Evolutionary conservation across 2,329 filamentous ascomycete genomes (phyloP).

Genomic region (Colletotrichum tanaceti): DNA sequence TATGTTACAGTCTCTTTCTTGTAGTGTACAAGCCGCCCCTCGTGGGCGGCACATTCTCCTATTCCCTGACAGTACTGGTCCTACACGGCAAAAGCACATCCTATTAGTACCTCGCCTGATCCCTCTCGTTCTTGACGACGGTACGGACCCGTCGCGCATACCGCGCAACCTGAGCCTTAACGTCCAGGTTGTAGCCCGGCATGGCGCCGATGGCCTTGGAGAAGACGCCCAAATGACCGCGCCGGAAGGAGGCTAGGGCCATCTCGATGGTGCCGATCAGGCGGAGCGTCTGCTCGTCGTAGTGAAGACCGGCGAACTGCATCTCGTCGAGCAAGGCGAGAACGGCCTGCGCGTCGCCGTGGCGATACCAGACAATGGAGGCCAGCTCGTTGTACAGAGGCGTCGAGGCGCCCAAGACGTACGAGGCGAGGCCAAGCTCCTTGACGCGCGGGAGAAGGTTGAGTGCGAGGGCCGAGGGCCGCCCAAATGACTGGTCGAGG

Average conservation of each 20-base stretch:
- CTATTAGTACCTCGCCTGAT: background rate
- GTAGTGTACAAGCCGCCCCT: constrained; percentile 4
- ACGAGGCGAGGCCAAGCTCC: constrained; percentile 74
- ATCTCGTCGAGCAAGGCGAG: constrained; percentile 72
- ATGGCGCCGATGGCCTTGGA: constrained; percentile 36
- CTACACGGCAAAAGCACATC: background rate
- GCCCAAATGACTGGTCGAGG: constrained; percentile 67
- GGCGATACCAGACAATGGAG: constrained; percentile 69
- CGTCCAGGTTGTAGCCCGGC: constrained; percentile 39
- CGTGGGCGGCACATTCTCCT: background rate
- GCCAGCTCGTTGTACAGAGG: constrained; percentile 77
- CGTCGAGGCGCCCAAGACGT: constrained; percentile 77
- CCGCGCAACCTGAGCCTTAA: constrained; percentile 34
- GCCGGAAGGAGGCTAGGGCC: constrained; percentile 44
- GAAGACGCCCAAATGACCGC: constrained; percentile 35
- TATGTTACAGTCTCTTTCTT: constrained; percentile 17
- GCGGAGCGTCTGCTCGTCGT: constrained; percentile 61
- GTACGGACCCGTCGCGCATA: constrained; percentile 24
- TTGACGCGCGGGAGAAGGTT: constrained; percentile 75
- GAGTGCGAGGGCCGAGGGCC: constrained; percentile 69
- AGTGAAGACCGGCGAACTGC: constrained; percentile 70
- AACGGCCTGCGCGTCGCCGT: constrained; percentile 67
- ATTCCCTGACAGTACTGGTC: no score
- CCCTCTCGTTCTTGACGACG: background rate
- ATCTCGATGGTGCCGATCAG: constrained; percentile 51